Conservation (phyloP, 129 eudicot genomes). For the Apium graveolens region DNA sequence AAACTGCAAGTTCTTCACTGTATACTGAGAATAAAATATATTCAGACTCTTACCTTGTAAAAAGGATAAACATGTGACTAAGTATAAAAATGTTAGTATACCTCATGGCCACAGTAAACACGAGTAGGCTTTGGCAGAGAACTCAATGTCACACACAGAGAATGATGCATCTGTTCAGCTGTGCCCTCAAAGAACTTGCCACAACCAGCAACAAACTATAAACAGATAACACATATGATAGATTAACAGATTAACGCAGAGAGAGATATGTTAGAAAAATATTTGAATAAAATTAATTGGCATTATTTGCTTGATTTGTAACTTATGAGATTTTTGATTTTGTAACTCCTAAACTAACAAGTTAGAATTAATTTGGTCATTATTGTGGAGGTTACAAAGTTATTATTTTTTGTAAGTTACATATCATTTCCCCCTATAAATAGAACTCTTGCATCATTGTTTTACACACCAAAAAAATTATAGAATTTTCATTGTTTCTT, state of each 20-base stretch:
- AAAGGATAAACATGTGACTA: not conserved
- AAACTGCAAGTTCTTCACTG: constrained; percentile 95
- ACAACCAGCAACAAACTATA: constrained; percentile 90
- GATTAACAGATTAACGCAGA: not conserved
- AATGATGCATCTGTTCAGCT: constrained; percentile 87
- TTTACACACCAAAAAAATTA: too few relatives aligned
- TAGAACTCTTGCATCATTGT: too few relatives aligned
- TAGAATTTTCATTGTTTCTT: too few relatives aligned
- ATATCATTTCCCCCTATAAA: too few relatives aligned
- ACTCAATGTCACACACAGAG: constrained; percentile 71
- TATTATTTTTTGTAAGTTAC: too few relatives aligned
- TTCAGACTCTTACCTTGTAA: not conserved
- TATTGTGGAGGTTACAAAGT: too few relatives aligned
- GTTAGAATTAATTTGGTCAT: too few relatives aligned
- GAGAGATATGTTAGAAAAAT: too few relatives aligned
- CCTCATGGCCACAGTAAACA: constrained; percentile 95
- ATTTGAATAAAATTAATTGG: too few relatives aligned
- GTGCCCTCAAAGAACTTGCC: constrained; percentile 97
- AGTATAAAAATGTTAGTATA: constrained; percentile 12
- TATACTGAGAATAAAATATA: constrained; percentile 48
- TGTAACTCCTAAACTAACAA: too few relatives aligned
- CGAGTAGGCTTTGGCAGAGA: constrained; percentile 83
- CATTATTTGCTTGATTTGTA: too few relatives aligned
- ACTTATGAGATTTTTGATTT: too few relatives aligned
- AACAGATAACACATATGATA: not conserved